These are phyloP conservation scores for Phylloporus gajari DNA, from an alignment of 1,284 basidiomycete genomes.

Conservation along the genomic window DNA sequence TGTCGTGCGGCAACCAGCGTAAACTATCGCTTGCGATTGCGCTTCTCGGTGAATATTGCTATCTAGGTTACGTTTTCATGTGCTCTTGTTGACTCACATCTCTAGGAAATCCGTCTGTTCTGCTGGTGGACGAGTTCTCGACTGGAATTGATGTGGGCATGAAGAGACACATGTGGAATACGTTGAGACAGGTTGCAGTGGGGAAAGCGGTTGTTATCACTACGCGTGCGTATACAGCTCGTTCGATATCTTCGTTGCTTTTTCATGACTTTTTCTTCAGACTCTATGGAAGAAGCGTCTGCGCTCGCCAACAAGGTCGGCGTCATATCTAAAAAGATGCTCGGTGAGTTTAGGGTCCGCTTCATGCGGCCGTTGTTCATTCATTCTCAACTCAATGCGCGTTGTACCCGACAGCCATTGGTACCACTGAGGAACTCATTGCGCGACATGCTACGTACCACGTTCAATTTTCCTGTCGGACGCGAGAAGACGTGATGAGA, in stretches of 20 bases:
- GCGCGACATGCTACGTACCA: conserved; percentile 79
- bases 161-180: conserved; percentile 86
- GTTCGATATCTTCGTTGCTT: neutral
- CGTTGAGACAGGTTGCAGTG: conserved; percentile 69
- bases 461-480: conserved; percentile 77
- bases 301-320: conserved; percentile 79
- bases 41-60: neutral
- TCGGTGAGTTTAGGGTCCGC: conserved; percentile 56
- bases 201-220: conserved; percentile 77
- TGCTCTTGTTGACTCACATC: neutral
- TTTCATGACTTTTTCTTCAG: conserved; percentile 43
- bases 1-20: conserved; percentile 84
- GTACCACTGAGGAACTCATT: conserved; percentile 72
- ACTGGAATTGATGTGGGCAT: conserved; percentile 86
- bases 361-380: neutral
- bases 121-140: conserved; percentile 86
- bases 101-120: conserved; percentile 76
- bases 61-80: neutral
- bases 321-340: conserved; percentile 73
- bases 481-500: conserved; percentile 64
- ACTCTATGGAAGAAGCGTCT: conserved; percentile 87
- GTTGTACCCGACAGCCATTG: conserved; percentile 60
- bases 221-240: conserved; percentile 60
- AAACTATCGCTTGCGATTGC: conserved; percentile 67
- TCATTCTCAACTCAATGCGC: neutral